A percentile compares a stretch with the other conserved stretches of the same genome.
phyloP scores from a whole-genome alignment of 148 eudicot species.

The Amaranthus hypochondriacus region DNA sequence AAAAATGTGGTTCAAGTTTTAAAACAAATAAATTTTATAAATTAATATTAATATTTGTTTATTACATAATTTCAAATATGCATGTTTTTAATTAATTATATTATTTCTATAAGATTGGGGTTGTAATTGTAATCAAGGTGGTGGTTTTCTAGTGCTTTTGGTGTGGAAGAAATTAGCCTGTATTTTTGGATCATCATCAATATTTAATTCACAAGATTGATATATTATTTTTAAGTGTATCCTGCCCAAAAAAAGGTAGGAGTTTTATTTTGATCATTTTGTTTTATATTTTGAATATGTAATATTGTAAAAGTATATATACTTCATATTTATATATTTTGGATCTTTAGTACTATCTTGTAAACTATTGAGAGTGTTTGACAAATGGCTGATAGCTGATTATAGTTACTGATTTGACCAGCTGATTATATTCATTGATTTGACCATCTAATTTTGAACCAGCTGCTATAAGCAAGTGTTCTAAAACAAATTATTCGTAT shows the following conservation, averaged over 20 bases:
- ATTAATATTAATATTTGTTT: background rate
- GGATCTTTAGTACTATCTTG: no score
- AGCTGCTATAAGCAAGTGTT: no score
- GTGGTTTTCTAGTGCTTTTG: background rate
- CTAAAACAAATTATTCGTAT: no score
- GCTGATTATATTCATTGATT: no score
- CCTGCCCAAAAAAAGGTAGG: background rate
- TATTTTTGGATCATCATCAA: background rate
- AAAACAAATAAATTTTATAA: background rate
- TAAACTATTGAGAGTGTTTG: no score
- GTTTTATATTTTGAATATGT: background rate
- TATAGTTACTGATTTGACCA: no score
- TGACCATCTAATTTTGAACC: no score
- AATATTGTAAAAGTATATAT: no score
- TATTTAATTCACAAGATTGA: background rate
- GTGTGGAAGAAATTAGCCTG: background rate
- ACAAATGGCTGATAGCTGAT: no score
- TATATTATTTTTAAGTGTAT: background rate
- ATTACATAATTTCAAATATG: background rate
- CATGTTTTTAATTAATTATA: background rate
- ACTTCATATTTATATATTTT: no score
- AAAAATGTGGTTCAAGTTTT: background rate
- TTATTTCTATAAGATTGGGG: background rate
- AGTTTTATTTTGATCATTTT: background rate
- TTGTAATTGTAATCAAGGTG: background rate